These are phyloP conservation scores for Russula brevipes DNA, from an alignment of 768 basidiomycete genomes.

Conservation along the genomic window DNA sequence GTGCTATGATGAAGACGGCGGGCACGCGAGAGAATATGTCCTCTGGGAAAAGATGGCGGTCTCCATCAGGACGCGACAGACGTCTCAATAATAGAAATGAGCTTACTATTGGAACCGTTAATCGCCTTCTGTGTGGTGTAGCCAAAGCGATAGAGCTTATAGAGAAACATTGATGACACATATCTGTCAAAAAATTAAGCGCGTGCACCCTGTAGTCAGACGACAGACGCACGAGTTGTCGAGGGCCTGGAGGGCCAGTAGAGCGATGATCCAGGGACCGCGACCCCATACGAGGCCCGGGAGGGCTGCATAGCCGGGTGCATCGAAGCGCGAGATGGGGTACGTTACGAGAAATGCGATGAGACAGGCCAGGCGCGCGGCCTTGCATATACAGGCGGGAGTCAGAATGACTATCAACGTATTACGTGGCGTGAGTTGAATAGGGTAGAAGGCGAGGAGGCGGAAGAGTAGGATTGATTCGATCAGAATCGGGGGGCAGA, in stretches of 20 bases:
- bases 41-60: background rate
- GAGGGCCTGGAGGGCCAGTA: constrained; percentile 20
- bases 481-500: constrained; percentile 20
- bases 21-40: constrained; percentile 22
- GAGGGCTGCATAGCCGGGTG: constrained; percentile 6
- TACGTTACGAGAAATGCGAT: constrained; percentile 20
- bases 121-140: constrained; percentile 10
- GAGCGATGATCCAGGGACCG: constrained; percentile 16
- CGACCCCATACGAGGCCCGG: constrained; percentile 20
- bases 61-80: background rate
- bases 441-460: constrained; percentile 23
- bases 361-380: constrained; percentile 16
- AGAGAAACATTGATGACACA: constrained; percentile 21
- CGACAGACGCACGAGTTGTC: constrained; percentile 20
- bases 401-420: constrained; percentile 13
- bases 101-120: constrained; percentile 12
- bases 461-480: constrained; percentile 23
- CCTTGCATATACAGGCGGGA: constrained; percentile 12
- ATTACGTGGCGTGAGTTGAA: constrained; percentile 18
- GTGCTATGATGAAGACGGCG: constrained; percentile 20
- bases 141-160: constrained; percentile 22
- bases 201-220: background rate
- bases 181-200: constrained; percentile 13
- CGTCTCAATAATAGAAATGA: background rate
- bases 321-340: constrained; percentile 8